phyloP scores from a whole-genome alignment of 2,329 filamentous ascomycete species.

The Microcyclospora tardicrescens region DNA sequence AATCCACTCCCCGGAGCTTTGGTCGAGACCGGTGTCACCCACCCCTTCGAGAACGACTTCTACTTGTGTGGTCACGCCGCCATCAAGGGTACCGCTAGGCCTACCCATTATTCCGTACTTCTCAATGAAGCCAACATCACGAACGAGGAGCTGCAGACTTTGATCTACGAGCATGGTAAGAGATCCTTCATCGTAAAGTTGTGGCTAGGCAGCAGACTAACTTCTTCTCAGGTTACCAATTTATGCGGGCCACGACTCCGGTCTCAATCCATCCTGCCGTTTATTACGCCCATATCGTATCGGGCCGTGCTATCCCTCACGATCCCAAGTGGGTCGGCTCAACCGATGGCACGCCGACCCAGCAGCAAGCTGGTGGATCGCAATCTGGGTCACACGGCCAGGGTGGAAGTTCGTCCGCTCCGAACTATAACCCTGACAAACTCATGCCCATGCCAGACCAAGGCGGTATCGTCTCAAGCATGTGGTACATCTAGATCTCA shows the following conservation, averaged over 20 bases:
- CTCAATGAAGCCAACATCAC: conserved; percentile 61
- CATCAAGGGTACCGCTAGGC: conserved; percentile 86
- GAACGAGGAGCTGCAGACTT: conserved; percentile 60
- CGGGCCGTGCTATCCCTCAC: conserved; percentile 66
- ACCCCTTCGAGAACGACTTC: conserved; percentile 84
- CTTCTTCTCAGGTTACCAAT: conserved; percentile 50
- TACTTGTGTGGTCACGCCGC: conserved; percentile 60
- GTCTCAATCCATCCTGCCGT: conserved; percentile 81
- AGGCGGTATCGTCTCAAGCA: conserved; percentile 28
- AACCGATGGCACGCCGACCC: conserved; percentile 9
- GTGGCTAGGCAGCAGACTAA: too few species aligned
- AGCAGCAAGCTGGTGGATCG: conserved; percentile 8
- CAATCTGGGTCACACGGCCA: conserved; percentile 24
- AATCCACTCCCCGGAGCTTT: conserved; percentile 80
- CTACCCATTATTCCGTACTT: conserved; percentile 74
- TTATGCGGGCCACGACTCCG: conserved; percentile 79
- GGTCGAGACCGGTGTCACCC: conserved; percentile 79
- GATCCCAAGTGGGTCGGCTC: conserved; percentile 36
- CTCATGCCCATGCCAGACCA: conserved; percentile 29
- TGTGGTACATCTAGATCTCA: conserved; percentile 39
- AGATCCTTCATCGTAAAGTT: too few species aligned
- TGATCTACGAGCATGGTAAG: conserved; percentile 79
- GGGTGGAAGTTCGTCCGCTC: conserved; percentile 13
- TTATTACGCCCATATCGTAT: conserved; percentile 90
- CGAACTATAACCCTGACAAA: conserved; percentile 18